Percentiles rank a stretch among this genome's conserved stretches.
These are phyloP conservation scores for Agrocybe chaxingu DNA, from an alignment of 768 basidiomycete species.

Conservation along the genomic window DNA sequence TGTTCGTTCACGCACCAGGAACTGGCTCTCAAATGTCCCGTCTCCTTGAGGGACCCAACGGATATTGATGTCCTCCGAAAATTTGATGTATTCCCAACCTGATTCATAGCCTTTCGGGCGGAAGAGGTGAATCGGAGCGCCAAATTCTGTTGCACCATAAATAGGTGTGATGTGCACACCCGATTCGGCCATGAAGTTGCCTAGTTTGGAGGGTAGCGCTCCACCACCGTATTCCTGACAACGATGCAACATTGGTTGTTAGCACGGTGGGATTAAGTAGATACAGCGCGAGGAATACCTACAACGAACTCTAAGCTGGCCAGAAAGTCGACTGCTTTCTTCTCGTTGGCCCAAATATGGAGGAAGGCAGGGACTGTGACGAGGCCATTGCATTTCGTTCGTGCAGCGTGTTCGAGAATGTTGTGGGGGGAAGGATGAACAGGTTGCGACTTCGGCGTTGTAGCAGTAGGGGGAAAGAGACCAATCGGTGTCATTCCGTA, in stretches of 20 bases:
- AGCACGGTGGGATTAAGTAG: not conserved
- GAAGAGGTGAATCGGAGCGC: conserved; percentile 16
- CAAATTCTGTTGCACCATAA: conserved; percentile 39
- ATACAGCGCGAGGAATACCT: conserved; percentile 2
- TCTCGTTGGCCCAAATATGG: conserved; percentile 31
- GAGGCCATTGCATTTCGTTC: conserved; percentile 25
- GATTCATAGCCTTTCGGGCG: conserved; percentile 16
- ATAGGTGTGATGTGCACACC: conserved; percentile 29
- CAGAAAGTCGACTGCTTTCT: conserved; percentile 22
- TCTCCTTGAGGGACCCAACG: conserved; percentile 35
- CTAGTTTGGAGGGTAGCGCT: conserved; percentile 30
- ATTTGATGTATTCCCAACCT: conserved; percentile 28
- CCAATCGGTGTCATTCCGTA: conserved; percentile 19
- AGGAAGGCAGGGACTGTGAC: conserved; percentile 36
- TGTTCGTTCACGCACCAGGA: conserved; percentile 24
- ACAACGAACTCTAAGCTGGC: conserved; percentile 21
- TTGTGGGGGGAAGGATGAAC: conserved; percentile 26
- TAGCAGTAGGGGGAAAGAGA: conserved; percentile 30
- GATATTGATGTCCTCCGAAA: conserved; percentile 22
- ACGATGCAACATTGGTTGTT: not conserved
- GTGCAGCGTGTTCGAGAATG: conserved; percentile 30
- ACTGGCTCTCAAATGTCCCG: conserved; percentile 34
- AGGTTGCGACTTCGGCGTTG: conserved; percentile 22
- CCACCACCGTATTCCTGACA: conserved; percentile 32
- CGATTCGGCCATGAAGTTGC: conserved; percentile 27